A percentile compares a stretch with the other conserved stretches of the same genome.
Evolutionary conservation across 371 early-diverging fungal species (phyloP).

Genomic region (Capillidium heterosporum): DNA sequence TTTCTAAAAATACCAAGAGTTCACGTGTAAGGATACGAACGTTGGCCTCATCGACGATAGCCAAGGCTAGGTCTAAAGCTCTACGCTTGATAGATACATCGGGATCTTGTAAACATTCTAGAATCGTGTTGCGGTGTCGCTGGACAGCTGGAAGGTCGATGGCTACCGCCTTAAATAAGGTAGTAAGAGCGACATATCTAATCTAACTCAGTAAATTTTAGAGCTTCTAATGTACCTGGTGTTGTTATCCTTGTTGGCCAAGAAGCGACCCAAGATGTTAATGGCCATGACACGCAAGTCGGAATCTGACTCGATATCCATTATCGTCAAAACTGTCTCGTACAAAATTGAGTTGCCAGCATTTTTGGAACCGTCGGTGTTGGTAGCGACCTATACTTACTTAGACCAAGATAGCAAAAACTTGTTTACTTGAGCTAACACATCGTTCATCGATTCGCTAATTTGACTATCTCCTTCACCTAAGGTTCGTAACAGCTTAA

Average conservation of each 20-base stretch:
- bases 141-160: constrained; percentile 88
- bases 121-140: constrained; percentile 85
- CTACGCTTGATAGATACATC: constrained; percentile 94
- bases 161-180: constrained; percentile 71
- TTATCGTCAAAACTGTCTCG: constrained; percentile 87
- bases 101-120: constrained; percentile 87
- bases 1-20: constrained; percentile 75
- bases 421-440: constrained; percentile 62
- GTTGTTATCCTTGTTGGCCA: constrained; percentile 90
- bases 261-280: constrained; percentile 89
- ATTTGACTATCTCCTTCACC: constrained; percentile 69
- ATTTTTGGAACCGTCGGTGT: constrained; percentile 84
- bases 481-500: constrained; percentile 73
- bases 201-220: background rate
- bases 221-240: constrained; percentile 44
- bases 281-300: constrained; percentile 87
- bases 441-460: constrained; percentile 91
- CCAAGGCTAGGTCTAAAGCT: constrained; percentile 89
- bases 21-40: constrained; percentile 88
- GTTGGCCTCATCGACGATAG: constrained; percentile 76
- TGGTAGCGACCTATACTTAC: constrained; percentile 60
- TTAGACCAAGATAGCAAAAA: background rate
- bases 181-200: constrained; percentile 88
- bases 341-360: constrained; percentile 93
- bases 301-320: constrained; percentile 83